Conservation (phyloP, 257 asterid genomes). For the Anisodus tanguticus region DNA sequence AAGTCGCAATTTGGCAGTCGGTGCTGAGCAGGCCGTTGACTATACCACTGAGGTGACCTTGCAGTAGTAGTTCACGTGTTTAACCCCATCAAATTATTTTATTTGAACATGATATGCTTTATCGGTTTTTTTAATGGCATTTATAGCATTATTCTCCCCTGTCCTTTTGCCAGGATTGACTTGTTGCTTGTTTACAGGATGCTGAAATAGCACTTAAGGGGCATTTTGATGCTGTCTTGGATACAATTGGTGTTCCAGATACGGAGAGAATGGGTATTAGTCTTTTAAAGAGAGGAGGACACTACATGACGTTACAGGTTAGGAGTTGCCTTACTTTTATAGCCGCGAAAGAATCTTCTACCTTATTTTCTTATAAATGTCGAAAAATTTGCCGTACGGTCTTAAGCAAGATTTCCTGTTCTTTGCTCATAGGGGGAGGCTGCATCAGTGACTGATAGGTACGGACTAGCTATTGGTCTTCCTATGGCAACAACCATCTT, state of each 20-base stretch:
- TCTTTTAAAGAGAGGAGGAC: slow-evolving; percentile 90
- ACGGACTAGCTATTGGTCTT: slow-evolving; percentile 81
- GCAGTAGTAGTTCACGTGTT: slow-evolving; percentile 22
- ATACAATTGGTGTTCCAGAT: slow-evolving; percentile 87
- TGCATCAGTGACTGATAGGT: slow-evolving; percentile 76
- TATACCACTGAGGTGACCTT: slow-evolving; percentile 71
- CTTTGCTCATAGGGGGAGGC: slow-evolving; percentile 77
- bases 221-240: slow-evolving; percentile 87
- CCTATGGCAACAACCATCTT: slow-evolving; percentile 70
- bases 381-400: background rate
- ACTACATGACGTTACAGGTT: slow-evolving; percentile 97
- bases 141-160: background rate
- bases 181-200: slow-evolving; percentile 53
- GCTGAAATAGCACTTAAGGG: slow-evolving; percentile 73
- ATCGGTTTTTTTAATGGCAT: background rate
- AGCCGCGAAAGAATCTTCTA: background rate
- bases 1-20: slow-evolving; percentile 73
- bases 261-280: slow-evolving; percentile 76
- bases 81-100: background rate
- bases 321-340: background rate
- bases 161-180: background rate
- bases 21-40: slow-evolving; percentile 92
- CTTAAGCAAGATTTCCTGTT: background rate
- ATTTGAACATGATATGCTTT: slow-evolving; percentile 5
- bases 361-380: slow-evolving; percentile 12